phyloP scores from a whole-genome alignment of 305 asterid species.

The Rubia tinctorum region DNA sequence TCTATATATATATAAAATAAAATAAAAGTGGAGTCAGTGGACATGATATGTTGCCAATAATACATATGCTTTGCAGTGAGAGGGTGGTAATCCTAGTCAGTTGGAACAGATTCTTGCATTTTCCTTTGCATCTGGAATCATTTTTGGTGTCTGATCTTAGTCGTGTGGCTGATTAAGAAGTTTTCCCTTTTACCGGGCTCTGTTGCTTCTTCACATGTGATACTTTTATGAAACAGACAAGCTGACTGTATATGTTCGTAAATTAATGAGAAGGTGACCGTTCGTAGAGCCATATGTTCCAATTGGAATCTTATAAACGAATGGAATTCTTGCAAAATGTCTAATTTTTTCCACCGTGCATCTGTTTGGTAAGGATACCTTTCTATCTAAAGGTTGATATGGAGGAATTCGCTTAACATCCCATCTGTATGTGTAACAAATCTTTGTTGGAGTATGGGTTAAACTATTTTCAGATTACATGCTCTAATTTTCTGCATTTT shows the following conservation, averaged over 20 bases:
- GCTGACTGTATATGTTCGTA: not conserved
- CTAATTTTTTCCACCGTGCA: not conserved
- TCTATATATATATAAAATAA: too few species aligned
- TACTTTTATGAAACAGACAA: not conserved
- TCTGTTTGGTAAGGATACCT: not conserved
- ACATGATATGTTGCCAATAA: constrained; percentile 11
- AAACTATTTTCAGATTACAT: not conserved
- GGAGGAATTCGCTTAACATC: not conserved
- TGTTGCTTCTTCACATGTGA: not conserved
- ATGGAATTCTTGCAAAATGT: not conserved
- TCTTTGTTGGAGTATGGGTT: not conserved
- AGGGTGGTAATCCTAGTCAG: constrained; percentile 1
- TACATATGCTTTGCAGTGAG: not conserved
- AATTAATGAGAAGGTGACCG: constrained; percentile 9
- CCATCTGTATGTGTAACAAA: not conserved
- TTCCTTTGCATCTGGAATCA: constrained; percentile 12
- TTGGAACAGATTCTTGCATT: constrained; percentile 10
- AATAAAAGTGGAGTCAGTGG: not conserved
- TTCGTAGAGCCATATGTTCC: not conserved
- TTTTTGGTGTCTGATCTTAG: constrained; percentile 8
- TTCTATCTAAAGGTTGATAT: not conserved
- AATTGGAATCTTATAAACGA: not conserved
- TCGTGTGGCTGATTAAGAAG: constrained; percentile 8
- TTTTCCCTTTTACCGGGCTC: not conserved
- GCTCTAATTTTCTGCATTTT: not conserved